Conservation (phyloP, 2,329 filamentous ascomycete genomes). For the Nemania abortiva region DNA sequence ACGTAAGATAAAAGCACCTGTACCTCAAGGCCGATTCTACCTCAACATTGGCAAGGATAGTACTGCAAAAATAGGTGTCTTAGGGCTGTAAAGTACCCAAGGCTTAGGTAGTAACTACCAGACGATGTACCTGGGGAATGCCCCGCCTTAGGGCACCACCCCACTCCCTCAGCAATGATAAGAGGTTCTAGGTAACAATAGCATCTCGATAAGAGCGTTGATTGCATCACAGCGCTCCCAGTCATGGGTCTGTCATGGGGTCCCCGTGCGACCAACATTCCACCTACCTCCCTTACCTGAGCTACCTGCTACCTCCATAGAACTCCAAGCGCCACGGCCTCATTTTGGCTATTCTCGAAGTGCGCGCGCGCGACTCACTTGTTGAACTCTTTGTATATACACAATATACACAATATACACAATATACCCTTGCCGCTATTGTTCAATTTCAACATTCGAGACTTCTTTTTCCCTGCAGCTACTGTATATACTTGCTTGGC, state of each 20-base stretch:
- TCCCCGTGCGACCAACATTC: too few relatives aligned
- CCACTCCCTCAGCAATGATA: not conserved
- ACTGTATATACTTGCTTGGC: not conserved
- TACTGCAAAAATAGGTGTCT: too few relatives aligned
- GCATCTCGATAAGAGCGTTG: not conserved
- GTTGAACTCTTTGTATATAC: slow-evolving; percentile 2
- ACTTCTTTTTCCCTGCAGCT: not conserved
- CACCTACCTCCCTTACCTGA: not conserved
- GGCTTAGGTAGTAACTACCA: too few relatives aligned
- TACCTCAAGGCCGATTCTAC: too few relatives aligned
- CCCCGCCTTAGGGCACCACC: not conserved
- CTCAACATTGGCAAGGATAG: too few relatives aligned
- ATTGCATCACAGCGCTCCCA: slow-evolving; percentile 11
- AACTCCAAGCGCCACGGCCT: not conserved
- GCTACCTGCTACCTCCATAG: not conserved
- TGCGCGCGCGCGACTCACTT: not conserved
- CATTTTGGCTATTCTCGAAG: not conserved
- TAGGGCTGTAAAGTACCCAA: not conserved
- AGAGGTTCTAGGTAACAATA: not conserved
- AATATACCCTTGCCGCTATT: not conserved
- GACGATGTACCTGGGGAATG: not conserved
- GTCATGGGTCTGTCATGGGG: too few relatives aligned
- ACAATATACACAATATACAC: not conserved
- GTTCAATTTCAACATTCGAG: not conserved
- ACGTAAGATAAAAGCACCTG: not conserved